Evolutionary conservation across 2,329 filamentous ascomycete genomes (phyloP).

Genomic region (Penicillium sp.): DNA sequence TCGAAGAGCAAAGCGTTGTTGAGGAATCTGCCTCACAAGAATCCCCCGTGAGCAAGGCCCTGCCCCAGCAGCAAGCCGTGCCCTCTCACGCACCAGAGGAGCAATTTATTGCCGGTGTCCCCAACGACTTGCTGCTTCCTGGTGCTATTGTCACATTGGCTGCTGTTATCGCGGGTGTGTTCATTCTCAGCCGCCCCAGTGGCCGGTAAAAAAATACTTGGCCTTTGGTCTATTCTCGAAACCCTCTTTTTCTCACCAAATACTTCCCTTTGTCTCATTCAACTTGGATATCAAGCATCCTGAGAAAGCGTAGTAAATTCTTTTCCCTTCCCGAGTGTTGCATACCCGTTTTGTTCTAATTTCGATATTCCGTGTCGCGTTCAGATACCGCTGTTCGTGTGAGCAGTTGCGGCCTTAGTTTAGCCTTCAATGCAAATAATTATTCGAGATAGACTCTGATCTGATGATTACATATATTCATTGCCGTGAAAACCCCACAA

Average conservation of each 20-base stretch:
- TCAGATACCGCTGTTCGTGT: slow-evolving; percentile 26
- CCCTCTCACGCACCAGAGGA: slow-evolving; percentile 59
- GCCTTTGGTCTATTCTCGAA: slow-evolving; percentile 7
- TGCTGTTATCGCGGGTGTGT: slow-evolving; percentile 89
- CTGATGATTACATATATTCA: not conserved
- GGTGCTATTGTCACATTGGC: slow-evolving; percentile 94
- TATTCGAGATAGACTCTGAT: not conserved
- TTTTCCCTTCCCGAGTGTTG: slow-evolving; percentile 10
- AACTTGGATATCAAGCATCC: not conserved
- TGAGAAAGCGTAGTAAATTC: slow-evolving; percentile 4
- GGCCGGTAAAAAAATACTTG: slow-evolving; percentile 38
- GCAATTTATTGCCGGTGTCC: slow-evolving; percentile 84
- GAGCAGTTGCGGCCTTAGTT: slow-evolving; percentile 21
- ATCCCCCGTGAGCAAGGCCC: slow-evolving; percentile 40
- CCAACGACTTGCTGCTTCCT: slow-evolving; percentile 88
- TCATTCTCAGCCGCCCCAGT: slow-evolving; percentile 72
- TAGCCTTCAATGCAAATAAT: slow-evolving; percentile 31
- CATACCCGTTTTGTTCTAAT: slow-evolving; percentile 26
- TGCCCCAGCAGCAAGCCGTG: slow-evolving; percentile 38
- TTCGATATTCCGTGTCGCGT: slow-evolving; percentile 25
- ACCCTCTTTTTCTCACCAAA: slow-evolving; percentile 9
- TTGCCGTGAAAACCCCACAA: too few species aligned
- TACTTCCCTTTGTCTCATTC: slow-evolving; percentile 6
- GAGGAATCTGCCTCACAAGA: slow-evolving; percentile 57
- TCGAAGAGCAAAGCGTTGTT: slow-evolving; percentile 38